A percentile compares a stretch with the other conserved stretches of the same genome.
Evolutionary conservation across 805 yeast genomes (phyloP).

Genomic region (Saccharomycopsis selenospora): DNA sequence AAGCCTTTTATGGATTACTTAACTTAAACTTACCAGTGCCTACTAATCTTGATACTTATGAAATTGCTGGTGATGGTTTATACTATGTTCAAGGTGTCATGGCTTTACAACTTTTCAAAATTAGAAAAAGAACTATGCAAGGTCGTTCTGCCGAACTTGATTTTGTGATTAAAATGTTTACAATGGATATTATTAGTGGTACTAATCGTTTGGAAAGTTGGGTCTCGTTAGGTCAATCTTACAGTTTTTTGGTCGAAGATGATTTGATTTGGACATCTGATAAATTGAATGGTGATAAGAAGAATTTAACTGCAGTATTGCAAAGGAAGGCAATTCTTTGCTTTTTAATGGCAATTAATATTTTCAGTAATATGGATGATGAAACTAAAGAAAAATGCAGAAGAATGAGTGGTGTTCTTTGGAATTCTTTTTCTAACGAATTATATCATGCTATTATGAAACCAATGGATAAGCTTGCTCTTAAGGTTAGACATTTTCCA

Average conservation of each 20-base stretch:
- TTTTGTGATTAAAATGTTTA: conserved; percentile 57
- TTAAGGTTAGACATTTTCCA: conserved; percentile 36
- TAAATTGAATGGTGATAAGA: conserved; percentile 60
- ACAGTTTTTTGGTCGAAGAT: conserved; percentile 73
- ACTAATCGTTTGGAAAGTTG: conserved; percentile 75
- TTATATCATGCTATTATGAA: conserved; percentile 46
- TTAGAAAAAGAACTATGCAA: conserved; percentile 69
- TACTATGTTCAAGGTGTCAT: conserved; percentile 65
- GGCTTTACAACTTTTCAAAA: conserved; percentile 58
- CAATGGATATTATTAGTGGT: conserved; percentile 59
- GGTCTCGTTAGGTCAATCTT: conserved; percentile 77
- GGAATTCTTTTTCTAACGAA: conserved; percentile 51
- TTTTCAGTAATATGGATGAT: conserved; percentile 26
- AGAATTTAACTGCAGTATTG: conserved; percentile 48
- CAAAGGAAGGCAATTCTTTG: conserved; percentile 70
- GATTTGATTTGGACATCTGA: conserved; percentile 91
- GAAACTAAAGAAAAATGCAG: conserved; percentile 24
- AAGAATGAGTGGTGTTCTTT: conserved; percentile 37
- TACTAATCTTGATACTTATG: conserved; percentile 30
- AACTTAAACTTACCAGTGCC: conserved; percentile 25
- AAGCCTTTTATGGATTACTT: conserved; percentile 46
- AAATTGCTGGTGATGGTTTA: conserved; percentile 46
- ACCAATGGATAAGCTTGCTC: conserved; percentile 61
- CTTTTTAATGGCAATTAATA: conserved; percentile 63
- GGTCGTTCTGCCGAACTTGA: conserved; percentile 79